Evolutionary conservation across 2,329 filamentous ascomycete genomes (phyloP).

Genomic region (Pleoardoris graminearum): DNA sequence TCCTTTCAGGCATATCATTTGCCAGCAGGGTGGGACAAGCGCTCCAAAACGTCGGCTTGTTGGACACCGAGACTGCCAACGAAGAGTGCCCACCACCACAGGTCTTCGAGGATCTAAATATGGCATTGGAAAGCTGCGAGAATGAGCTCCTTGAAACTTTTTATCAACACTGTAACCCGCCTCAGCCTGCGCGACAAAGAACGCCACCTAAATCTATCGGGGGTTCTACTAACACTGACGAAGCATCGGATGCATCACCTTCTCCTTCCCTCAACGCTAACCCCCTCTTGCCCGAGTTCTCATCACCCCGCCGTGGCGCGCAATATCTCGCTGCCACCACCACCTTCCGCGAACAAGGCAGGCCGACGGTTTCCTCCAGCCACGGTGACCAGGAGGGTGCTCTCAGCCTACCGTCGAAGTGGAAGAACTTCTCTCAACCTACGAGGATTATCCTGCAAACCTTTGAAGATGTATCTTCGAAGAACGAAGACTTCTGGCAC

Average conservation of each 20-base stretch:
- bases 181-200: conserved; percentile 49
- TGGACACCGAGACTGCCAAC: conserved; percentile 72
- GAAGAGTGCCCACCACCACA: conserved; percentile 53
- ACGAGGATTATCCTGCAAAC: conserved; percentile 90
- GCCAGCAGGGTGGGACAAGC: conserved; percentile 75
- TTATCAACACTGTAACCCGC: conserved; percentile 46
- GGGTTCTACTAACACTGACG: conserved; percentile 12
- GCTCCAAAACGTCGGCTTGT: conserved; percentile 81
- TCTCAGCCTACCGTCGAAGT: conserved; percentile 56
- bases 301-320: conserved; percentile 79
- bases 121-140: conserved; percentile 89
- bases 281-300: conserved; percentile 59
- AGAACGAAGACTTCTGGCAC: conserved; percentile 97
- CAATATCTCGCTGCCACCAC: conserved; percentile 77
- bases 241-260: conserved; percentile 25
- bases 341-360: conserved; percentile 69
- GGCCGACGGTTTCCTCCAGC: conserved; percentile 14
- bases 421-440: conserved; percentile 87
- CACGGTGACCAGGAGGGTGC: conserved; percentile 19
- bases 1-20: conserved; percentile 80
- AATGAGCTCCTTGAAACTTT: conserved; percentile 81
- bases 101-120: conserved; percentile 88
- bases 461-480: conserved; percentile 83
- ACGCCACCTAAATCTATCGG: conserved; percentile 43
- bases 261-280: conserved; percentile 31